phyloP scores from a whole-genome alignment of 2,329 filamentous ascomycete species.

The Xylariaceae sp. region DNA sequence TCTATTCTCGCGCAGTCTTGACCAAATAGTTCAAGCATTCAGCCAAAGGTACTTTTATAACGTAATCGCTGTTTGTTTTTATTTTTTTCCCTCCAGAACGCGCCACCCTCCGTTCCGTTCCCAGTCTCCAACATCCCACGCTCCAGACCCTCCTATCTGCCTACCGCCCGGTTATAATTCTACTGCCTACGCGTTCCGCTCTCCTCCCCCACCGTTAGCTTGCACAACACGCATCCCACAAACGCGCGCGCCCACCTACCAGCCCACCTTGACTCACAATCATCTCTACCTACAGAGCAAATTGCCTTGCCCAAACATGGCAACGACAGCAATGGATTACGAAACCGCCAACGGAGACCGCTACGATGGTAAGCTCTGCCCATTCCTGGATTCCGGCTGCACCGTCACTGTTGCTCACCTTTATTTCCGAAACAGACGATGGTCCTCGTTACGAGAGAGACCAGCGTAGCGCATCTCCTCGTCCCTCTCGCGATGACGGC shows the following conservation, averaged over 20 bases:
- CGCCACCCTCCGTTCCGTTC: background rate
- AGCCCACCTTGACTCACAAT: constrained; percentile 18
- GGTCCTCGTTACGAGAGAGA: constrained; percentile 61
- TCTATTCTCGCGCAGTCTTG: background rate
- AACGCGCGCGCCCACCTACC: background rate
- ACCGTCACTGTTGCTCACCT: constrained; percentile 18
- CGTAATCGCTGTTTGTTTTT: background rate
- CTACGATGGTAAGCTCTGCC: constrained; percentile 53
- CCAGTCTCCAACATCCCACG: background rate
- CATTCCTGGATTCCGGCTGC: background rate
- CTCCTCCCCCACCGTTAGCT: constrained; percentile 10
- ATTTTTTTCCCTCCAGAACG: background rate
- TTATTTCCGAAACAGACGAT: constrained; percentile 44
- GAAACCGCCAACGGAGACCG: constrained; percentile 62
- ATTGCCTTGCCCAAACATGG: constrained; percentile 40
- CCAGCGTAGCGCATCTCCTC: constrained; percentile 61
- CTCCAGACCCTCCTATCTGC: background rate
- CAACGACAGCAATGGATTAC: constrained; percentile 65
- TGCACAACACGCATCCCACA: background rate
- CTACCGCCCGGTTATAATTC: background rate
- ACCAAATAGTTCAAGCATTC: background rate
- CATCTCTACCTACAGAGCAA: constrained; percentile 10
- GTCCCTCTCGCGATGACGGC: constrained; percentile 55
- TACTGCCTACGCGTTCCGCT: constrained; percentile 2
- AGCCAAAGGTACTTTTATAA: background rate